These are phyloP conservation scores for Penicillium paradoxum DNA, from an alignment of 495 filamentous ascomycete species.

Conservation along the genomic window DNA sequence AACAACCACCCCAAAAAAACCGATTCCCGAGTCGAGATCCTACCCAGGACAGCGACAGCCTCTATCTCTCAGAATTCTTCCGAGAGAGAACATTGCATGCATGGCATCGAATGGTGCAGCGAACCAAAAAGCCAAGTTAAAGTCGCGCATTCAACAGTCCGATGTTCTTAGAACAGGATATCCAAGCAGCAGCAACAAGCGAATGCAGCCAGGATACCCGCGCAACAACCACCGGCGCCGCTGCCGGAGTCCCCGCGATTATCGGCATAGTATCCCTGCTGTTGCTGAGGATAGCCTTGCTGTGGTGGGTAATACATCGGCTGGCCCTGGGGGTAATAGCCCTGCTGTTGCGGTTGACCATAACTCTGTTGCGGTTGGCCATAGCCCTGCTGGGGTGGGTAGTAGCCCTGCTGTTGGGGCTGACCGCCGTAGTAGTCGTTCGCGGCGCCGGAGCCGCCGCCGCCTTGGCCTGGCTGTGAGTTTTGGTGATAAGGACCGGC, in stretches of 20 bases:
- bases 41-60: not conserved
- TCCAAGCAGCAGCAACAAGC: conserved; percentile 55
- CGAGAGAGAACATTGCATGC: not conserved
- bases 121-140: not conserved
- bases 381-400: conserved; percentile 17
- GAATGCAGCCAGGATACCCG: conserved; percentile 44
- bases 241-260: conserved; percentile 23
- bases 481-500: conserved; percentile 19
- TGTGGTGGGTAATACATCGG: conserved; percentile 44
- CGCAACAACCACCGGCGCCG: conserved; percentile 39
- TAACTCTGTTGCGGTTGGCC: conserved; percentile 17
- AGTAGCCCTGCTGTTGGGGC: conserved; percentile 24
- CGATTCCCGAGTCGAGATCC: not conserved
- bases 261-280: conserved; percentile 39
- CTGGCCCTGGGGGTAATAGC: conserved; percentile 31
- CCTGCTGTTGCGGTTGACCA: conserved; percentile 9
- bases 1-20: not conserved
- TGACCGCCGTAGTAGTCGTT: conserved; percentile 16
- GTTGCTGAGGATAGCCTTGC: conserved; percentile 37
- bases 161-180: conserved; percentile 39
- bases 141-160: not conserved
- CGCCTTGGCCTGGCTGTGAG: conserved; percentile 27
- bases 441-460: conserved; percentile 8
- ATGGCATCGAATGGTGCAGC: not conserved
- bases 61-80: not conserved